These are phyloP conservation scores for Cardamine chenopodiifolia DNA, from an alignment of 345 rosid genomes.

Conservation along the genomic window DNA sequence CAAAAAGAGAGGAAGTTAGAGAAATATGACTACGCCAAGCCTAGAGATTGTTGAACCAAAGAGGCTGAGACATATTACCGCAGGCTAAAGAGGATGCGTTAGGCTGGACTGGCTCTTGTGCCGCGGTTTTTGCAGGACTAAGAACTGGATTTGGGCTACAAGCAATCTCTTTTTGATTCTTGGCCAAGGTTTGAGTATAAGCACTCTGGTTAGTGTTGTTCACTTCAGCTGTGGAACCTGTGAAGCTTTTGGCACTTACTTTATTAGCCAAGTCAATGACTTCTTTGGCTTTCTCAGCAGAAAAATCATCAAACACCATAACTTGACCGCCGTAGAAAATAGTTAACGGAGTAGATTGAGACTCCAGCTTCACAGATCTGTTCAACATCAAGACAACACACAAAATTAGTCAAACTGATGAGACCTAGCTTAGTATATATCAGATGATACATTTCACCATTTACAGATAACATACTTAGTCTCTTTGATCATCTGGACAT, in stretches of 20 bases:
- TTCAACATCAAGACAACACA: conserved; percentile 14
- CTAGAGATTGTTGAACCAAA: neutral
- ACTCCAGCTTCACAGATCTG: conserved; percentile 42
- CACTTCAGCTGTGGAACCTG: conserved; percentile 17
- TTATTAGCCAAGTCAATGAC: conserved; percentile 67
- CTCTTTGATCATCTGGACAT: conserved; percentile 41
- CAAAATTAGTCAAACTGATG: conserved; percentile 15
- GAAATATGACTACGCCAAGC: neutral
- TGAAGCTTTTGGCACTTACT: conserved; percentile 46
- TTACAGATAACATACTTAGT: conserved; percentile 42
- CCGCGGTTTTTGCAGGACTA: conserved; percentile 35
- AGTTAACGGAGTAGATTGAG: conserved; percentile 67
- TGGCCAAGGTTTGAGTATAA: conserved; percentile 35
- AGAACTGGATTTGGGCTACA: conserved; percentile 34
- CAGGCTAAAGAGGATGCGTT: conserved; percentile 46
- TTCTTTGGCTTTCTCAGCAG: conserved; percentile 78
- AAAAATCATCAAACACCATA: conserved; percentile 67
- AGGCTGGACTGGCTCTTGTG: conserved; percentile 47
- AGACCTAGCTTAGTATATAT: neutral
- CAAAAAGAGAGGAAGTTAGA: neutral
- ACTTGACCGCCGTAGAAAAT: conserved; percentile 85
- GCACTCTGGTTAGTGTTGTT: conserved; percentile 11
- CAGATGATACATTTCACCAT: neutral
- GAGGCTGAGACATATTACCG: conserved; percentile 47
- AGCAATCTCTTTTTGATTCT: conserved; percentile 41